These are phyloP conservation scores for Hymenoscyphus albidus DNA, from an alignment of 2,329 filamentous ascomycete genomes.

Conservation along the genomic window DNA sequence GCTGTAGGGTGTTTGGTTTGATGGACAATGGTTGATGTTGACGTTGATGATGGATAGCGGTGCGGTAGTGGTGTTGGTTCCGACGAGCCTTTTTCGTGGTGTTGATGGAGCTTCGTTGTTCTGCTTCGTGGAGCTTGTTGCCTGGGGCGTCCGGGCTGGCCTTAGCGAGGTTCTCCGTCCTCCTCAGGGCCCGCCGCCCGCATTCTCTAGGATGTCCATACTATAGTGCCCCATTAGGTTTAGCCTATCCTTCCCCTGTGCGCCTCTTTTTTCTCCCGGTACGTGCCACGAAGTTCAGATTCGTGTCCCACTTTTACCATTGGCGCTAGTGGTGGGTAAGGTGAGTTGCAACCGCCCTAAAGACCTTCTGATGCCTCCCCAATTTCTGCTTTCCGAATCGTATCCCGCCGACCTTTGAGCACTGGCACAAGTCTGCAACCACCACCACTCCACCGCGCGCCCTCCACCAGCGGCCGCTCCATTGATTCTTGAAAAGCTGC, in stretches of 20 bases:
- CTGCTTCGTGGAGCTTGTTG: not conserved
- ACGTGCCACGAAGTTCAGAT: slow-evolving; percentile 3
- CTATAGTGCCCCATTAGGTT: not conserved
- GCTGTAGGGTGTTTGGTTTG: not conserved
- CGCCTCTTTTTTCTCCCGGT: not conserved
- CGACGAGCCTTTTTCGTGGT: slow-evolving; percentile 1
- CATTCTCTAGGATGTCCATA: not conserved
- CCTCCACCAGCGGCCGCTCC: not conserved
- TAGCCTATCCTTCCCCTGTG: not conserved
- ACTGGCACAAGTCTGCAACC: not conserved
- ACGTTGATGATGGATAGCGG: not conserved
- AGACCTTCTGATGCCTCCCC: not conserved
- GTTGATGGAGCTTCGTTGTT: not conserved
- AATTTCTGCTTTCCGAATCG: slow-evolving; percentile 3
- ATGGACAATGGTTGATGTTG: not conserved
- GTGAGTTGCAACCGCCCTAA: slow-evolving; percentile 1
- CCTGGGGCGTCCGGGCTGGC: not conserved
- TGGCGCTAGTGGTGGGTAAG: not conserved
- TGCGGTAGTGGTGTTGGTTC: not conserved
- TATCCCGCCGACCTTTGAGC: slow-evolving; percentile 4
- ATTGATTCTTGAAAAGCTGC: not conserved
- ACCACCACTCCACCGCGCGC: not conserved
- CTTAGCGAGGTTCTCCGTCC: not conserved
- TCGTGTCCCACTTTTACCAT: too few species aligned
- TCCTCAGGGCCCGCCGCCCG: not conserved